Conservation (phyloP, 345 rosid species). For the Microthlaspi erraticum region DNA sequence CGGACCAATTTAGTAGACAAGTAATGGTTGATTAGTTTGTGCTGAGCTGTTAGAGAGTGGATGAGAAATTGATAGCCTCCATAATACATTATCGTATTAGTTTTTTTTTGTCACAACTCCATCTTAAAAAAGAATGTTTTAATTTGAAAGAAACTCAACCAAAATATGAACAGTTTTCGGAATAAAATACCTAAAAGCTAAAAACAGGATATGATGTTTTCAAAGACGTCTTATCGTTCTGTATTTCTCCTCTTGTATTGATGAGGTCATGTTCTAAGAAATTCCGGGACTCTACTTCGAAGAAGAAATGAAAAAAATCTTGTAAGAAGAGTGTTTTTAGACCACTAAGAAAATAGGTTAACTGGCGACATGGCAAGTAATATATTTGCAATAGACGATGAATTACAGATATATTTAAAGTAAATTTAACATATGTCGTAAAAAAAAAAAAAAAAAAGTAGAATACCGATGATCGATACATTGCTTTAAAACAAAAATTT, state of each 20-base stretch:
- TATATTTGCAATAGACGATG: too few relatives aligned
- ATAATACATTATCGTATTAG: not conserved
- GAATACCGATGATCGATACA: too few relatives aligned
- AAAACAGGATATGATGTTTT: not conserved
- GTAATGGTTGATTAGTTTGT: conserved; percentile 33
- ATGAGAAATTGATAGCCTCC: conserved; percentile 26
- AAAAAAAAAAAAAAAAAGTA: too few relatives aligned
- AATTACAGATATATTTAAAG: too few relatives aligned
- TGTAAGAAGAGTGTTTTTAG: too few relatives aligned
- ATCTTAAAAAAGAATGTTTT: not conserved
- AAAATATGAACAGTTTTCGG: not conserved
- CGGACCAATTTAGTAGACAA: not conserved
- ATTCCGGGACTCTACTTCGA: not conserved
- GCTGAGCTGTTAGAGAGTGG: conserved; percentile 41
- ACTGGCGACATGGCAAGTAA: too few relatives aligned
- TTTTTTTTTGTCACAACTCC: not conserved
- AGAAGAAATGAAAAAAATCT: not conserved
- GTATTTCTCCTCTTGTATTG: not conserved
- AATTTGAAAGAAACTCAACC: conserved; percentile 1
- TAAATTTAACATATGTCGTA: too few relatives aligned
- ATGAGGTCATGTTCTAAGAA: not conserved
- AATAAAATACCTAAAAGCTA: not conserved
- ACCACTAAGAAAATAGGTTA: too few relatives aligned
- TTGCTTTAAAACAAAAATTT: too few relatives aligned
- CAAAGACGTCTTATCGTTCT: not conserved